A percentile compares a stretch with the other conserved stretches of the same genome.
Evolutionary conservation across 345 rosid genomes (phyloP).

Genomic region (Camelina laxa): DNA sequence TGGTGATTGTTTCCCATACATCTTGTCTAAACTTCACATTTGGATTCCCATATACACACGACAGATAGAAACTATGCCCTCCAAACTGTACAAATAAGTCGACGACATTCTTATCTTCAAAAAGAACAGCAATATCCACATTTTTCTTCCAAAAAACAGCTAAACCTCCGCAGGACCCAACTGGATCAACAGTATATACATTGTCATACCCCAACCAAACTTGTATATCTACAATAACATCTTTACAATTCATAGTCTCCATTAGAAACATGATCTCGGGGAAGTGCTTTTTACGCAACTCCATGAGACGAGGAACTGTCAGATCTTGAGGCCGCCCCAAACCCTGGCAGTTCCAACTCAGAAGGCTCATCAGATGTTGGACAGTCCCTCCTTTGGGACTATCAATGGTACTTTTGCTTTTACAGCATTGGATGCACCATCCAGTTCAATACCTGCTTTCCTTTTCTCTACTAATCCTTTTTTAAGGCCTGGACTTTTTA

Average conservation of each 20-base stretch:
- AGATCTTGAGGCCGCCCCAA: background rate
- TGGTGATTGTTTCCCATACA: rapidly evolving
- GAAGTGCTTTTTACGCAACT: background rate
- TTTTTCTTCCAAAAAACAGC: background rate
- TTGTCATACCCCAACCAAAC: background rate
- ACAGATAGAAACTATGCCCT: rapidly evolving
- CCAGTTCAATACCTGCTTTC: too few species aligned
- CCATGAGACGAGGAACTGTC: background rate
- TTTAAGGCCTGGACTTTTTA: rapidly evolving
- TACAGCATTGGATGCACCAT: too few species aligned
- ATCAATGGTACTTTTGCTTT: too few species aligned
- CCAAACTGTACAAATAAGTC: background rate
- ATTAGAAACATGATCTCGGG: background rate
- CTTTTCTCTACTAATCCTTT: too few species aligned
- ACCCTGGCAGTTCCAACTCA: background rate
- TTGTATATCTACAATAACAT: background rate
- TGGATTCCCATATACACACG: too few species aligned
- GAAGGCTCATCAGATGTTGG: background rate
- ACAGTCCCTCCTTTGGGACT: background rate
- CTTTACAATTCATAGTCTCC: background rate
- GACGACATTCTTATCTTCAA: rapidly evolving
- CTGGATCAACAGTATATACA: background rate
- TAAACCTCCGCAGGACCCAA: background rate
- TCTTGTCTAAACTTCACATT: too few species aligned
- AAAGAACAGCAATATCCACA: rapidly evolving